Conservation (phyloP, 2,329 filamentous ascomycete genomes). For the Pseudogymnoascus sp. region DNA sequence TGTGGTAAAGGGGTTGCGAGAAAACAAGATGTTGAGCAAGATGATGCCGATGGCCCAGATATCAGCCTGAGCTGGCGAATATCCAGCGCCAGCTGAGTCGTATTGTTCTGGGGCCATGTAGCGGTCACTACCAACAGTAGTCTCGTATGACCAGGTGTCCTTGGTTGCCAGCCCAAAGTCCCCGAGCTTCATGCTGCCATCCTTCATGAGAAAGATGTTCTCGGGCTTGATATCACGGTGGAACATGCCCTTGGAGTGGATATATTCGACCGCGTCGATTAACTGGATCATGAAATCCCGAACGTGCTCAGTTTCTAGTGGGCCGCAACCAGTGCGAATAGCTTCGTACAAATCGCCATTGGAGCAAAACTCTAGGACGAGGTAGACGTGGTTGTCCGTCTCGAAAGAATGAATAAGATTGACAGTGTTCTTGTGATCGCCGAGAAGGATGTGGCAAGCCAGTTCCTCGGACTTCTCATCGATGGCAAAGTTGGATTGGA, state of each 20-base stretch:
- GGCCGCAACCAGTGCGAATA: slow-evolving; percentile 80
- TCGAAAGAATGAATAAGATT: slow-evolving; percentile 88
- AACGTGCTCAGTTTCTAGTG: slow-evolving; percentile 90
- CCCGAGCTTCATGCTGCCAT: slow-evolving; percentile 88
- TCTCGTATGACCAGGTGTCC: slow-evolving; percentile 84
- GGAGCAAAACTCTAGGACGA: slow-evolving; percentile 91
- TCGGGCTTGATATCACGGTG: slow-evolving; percentile 99
- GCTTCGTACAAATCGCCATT: slow-evolving; percentile 97
- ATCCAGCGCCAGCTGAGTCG: slow-evolving; percentile 77
- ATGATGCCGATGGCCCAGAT: slow-evolving; percentile 97
- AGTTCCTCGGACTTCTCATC: slow-evolving; percentile 80
- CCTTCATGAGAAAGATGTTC: slow-evolving; percentile 89
- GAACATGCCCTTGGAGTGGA: slow-evolving; percentile 85
- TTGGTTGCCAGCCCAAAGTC: slow-evolving; percentile 92
- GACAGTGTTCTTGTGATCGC: slow-evolving; percentile 82
- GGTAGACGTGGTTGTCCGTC: slow-evolving; percentile 79
- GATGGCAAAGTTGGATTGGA: slow-evolving; percentile 55
- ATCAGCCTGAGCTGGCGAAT: slow-evolving; percentile 87
- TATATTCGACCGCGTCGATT: slow-evolving; percentile 78
- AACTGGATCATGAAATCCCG: slow-evolving; percentile 96
- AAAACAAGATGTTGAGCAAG: slow-evolving; percentile 91
- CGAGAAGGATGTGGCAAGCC: slow-evolving; percentile 70
- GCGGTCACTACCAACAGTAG: slow-evolving; percentile 90
- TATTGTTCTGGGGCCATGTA: slow-evolving; percentile 99
- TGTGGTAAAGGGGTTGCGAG: slow-evolving; percentile 88